These are phyloP conservation scores for Talaromyces borbonicus DNA, from an alignment of 495 filamentous ascomycete genomes.

Conservation along the genomic window DNA sequence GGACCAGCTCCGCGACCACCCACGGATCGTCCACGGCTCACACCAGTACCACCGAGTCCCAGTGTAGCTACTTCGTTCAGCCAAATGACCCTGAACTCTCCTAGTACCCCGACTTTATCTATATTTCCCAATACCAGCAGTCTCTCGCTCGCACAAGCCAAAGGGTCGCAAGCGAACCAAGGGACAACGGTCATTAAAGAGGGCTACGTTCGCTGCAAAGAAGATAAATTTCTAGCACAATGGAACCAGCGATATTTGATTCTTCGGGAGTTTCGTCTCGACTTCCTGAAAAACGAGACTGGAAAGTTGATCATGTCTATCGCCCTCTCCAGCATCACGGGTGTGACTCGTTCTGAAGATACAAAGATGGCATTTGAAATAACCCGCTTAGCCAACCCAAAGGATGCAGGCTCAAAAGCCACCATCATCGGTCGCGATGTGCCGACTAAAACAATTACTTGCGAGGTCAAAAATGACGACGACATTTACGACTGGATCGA, in stretches of 20 bases:
- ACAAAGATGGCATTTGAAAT: conserved; percentile 88
- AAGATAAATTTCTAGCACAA: conserved; percentile 74
- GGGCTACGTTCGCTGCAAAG: conserved; percentile 76
- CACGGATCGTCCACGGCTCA: conserved; percentile 69
- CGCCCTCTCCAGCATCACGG: conserved; percentile 71
- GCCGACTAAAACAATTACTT: conserved; percentile 67
- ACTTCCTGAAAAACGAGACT: conserved; percentile 83
- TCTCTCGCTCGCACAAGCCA: conserved; percentile 51
- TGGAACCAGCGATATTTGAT: conserved; percentile 89
- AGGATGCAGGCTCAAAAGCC: conserved; percentile 49
- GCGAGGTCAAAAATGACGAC: conserved; percentile 86
- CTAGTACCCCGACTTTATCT: conserved; percentile 47
- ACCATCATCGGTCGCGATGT: conserved; percentile 59
- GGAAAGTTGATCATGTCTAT: conserved; percentile 75
- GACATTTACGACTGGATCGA: conserved; percentile 99
- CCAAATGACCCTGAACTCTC: conserved; percentile 60
- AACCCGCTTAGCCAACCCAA: conserved; percentile 55
- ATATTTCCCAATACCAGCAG: conserved; percentile 54
- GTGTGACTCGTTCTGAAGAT: conserved; percentile 76
- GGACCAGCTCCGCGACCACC: conserved; percentile 89
- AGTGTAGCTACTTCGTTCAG: conserved; percentile 72
- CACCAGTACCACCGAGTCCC: conserved; percentile 51
- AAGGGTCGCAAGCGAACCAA: conserved; percentile 49
- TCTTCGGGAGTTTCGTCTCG: conserved; percentile 75
- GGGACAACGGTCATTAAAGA: conserved; percentile 75